These are phyloP conservation scores for Monoraphidium neglectum DNA, from an alignment of 139 green algal species.

Conservation along the genomic window DNA sequence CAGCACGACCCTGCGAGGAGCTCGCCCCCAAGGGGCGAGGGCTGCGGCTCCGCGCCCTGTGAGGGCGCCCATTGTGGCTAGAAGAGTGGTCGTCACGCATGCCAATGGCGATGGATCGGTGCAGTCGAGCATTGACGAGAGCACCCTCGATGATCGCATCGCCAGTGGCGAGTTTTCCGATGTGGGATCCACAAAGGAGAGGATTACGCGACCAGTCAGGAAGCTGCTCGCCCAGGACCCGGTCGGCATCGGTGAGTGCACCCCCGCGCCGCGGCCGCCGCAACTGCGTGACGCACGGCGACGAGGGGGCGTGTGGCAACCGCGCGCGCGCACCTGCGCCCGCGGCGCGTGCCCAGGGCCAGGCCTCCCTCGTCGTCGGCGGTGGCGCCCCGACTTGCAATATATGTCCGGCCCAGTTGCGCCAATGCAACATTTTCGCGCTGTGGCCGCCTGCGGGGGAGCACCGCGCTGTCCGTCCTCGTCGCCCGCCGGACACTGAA, in stretches of 20 bases:
- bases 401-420: neutral
- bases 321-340: too few relatives aligned
- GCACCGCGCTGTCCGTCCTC: neutral
- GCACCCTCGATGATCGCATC: constrained; percentile 62
- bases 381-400: neutral
- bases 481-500: neutral
- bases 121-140: too few relatives aligned
- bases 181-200: constrained; percentile 77
- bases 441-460: neutral
- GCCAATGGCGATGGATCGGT: too few relatives aligned
- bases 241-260: constrained; percentile 54
- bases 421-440: neutral
- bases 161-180: constrained; percentile 78
- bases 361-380: neutral
- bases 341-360: neutral
- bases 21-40: too few relatives aligned
- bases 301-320: neutral
- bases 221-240: constrained; percentile 74
- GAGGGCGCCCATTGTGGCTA: too few relatives aligned
- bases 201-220: constrained; percentile 65
- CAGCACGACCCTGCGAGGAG: too few relatives aligned
- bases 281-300: neutral
- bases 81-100: too few relatives aligned
- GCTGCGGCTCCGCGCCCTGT: too few relatives aligned
- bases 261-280: neutral